Conservation (phyloP, 805 yeast genomes). For the Lipomyces kockii region DNA sequence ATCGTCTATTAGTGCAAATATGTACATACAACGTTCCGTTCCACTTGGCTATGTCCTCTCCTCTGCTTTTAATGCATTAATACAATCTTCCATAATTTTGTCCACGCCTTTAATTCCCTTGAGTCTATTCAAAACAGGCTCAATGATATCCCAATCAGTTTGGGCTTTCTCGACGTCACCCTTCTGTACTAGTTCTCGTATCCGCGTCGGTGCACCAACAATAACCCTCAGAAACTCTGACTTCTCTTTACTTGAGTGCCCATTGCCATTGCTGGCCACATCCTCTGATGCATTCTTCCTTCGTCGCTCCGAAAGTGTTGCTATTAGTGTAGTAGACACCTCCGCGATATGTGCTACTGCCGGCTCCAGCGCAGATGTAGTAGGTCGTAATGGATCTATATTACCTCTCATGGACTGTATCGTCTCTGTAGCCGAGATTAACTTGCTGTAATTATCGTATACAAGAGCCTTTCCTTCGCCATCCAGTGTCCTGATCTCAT, state of each 20-base stretch:
- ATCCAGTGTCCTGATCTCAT: constrained; percentile 38
- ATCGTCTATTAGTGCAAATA: background rate
- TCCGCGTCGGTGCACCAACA: constrained; percentile 23
- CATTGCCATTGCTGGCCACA: background rate
- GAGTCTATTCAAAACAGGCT: constrained; percentile 17
- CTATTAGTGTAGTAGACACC: constrained; percentile 32
- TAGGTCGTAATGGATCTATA: constrained; percentile 37
- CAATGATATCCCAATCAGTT: constrained; percentile 22
- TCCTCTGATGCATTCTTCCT: constrained; percentile 2
- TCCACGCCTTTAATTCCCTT: constrained; percentile 16
- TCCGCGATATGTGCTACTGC: constrained; percentile 36
- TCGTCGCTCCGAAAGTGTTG: constrained; percentile 26
- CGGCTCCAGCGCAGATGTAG: constrained; percentile 33
- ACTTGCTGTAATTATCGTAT: constrained; percentile 39
- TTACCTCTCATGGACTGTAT: constrained; percentile 33
- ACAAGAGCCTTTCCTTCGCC: constrained; percentile 41
- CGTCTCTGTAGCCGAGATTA: constrained; percentile 39
- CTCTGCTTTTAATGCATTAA: background rate
- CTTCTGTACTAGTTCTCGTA: constrained; percentile 12
- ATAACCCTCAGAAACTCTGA: constrained; percentile 9
- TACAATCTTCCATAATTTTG: constrained; percentile 21
- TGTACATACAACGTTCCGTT: background rate
- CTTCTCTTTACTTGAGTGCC: background rate
- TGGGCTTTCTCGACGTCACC: constrained; percentile 24
- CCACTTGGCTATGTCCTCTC: background rate